Base-by-base conservation (phyloP, 129 eudicot genomes). In the Centaurea solstitialis region DNA sequence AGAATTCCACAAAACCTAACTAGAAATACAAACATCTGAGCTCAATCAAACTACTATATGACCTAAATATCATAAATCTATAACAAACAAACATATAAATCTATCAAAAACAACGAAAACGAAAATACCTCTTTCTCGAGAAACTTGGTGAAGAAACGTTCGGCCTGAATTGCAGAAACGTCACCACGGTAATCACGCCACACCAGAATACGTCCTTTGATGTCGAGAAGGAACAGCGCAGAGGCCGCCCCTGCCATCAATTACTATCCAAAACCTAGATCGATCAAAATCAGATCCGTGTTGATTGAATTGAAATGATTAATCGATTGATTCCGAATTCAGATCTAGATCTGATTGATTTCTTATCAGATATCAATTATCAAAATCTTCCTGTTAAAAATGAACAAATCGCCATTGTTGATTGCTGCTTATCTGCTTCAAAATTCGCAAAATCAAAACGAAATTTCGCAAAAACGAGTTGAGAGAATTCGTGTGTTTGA, bases 161-260 rank as follows among this genome's bases (percentile, higher is more conserved):
- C 98, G 68, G 96, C 96, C 76, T 90, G 96, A 71, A 68, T 76
- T 75, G 93, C 84, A 26, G 98, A 83, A 33, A 93, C 96, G 80
- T 90, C 98, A 15, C 98, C 98, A 61, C 98, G 98, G 87, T 87
- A 93, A 78, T 93, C 96, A 21, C 98, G 91, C 96, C 93, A 93
- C 57, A 93, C 94, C 62, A 93, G 92, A 81, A 93, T 93, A 18
- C 93, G 89, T 71, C 98, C 98, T 71, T 90, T 93, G 75, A 90
- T 93, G 80, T 93, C 98, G n/a, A 93, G 86, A 73, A 93, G 88
- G 90, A 90, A 93, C 82, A 93, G 93, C 88, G 97, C 97, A 37
- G 97, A 90, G 80, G 96, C 97, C 86, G 97, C 97, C 73, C 97
- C 97, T 33, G 97, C 87, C 97, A 92, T 92, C 73, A 30, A 73